These are phyloP conservation scores for Penicillium flavigenum DNA, from an alignment of 495 filamentous ascomycete species.

Conservation along the genomic window DNA sequence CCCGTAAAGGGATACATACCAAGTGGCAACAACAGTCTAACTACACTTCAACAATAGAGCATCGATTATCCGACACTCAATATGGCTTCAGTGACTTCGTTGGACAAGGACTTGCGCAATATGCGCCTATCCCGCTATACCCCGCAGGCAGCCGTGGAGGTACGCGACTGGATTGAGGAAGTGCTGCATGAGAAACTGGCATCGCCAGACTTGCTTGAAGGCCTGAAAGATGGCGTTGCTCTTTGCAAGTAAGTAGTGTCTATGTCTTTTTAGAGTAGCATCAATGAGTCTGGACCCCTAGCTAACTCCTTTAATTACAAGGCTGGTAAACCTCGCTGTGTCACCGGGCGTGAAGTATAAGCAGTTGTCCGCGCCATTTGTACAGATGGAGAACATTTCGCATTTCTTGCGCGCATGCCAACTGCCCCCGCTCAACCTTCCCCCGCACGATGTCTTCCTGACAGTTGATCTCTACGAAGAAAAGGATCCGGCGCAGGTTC, in stretches of 20 bases:
- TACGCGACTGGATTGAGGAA: slow-evolving; percentile 81
- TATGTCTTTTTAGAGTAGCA: neutral
- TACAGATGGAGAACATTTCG: slow-evolving; percentile 99
- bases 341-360: slow-evolving; percentile 78
- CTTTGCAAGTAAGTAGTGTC: slow-evolving; percentile 75
- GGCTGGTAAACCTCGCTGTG: slow-evolving; percentile 79
- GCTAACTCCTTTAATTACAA: slow-evolving; percentile 37
- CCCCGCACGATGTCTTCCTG: slow-evolving; percentile 92
- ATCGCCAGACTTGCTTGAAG: slow-evolving; percentile 74
- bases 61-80: slow-evolving; percentile 15
- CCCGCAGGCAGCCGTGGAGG: slow-evolving; percentile 84
- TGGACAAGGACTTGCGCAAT: slow-evolving; percentile 94
- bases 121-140: slow-evolving; percentile 93
- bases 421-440: slow-evolving; percentile 76
- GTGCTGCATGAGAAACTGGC: slow-evolving; percentile 71
- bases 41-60: slow-evolving; percentile 5
- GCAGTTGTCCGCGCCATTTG: slow-evolving; percentile 89
- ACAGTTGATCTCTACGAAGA: slow-evolving; percentile 96
- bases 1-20: slow-evolving; percentile 24
- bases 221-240: slow-evolving; percentile 81
- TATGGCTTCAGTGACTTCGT: slow-evolving; percentile 92
- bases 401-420: slow-evolving; percentile 91
- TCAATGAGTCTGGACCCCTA: slow-evolving; percentile 4
- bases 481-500: slow-evolving; percentile 95
- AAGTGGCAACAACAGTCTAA: slow-evolving; percentile 6